Evolutionary conservation across 2,329 filamentous ascomycete species (phyloP).

Genomic region (Fusarium incarnatum): DNA sequence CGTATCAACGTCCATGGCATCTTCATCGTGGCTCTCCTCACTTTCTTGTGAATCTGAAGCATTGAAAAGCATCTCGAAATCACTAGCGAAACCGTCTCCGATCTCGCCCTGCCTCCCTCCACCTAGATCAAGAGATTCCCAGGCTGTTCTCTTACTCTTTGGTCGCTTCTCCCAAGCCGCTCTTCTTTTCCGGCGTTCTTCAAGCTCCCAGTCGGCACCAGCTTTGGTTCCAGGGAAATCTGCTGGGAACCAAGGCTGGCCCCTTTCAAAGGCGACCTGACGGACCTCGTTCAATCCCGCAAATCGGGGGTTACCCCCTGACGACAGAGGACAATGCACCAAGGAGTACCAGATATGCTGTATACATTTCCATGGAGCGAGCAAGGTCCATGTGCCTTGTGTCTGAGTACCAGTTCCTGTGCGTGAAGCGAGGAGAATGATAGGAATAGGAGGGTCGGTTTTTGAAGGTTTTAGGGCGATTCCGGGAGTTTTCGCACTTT

Average conservation of each 20-base stretch:
- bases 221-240: conserved; percentile 85
- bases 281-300: conserved; percentile 83
- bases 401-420: conserved; percentile 59
- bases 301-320: conserved; percentile 83
- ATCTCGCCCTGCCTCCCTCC: conserved; percentile 82
- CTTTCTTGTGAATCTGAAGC: conserved; percentile 22
- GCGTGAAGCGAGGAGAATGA: conserved; percentile 75
- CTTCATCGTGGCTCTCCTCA: conserved; percentile 30
- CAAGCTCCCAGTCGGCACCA: conserved; percentile 81
- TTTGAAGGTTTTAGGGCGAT: conserved; percentile 66
- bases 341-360: conserved; percentile 86
- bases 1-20: conserved; percentile 51
- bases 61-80: conserved; percentile 78
- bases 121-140: conserved; percentile 79
- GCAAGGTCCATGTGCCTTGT: conserved; percentile 81
- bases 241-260: conserved; percentile 83
- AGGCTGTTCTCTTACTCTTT: conserved; percentile 83
- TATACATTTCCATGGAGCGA: conserved; percentile 93
- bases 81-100: conserved; percentile 83
- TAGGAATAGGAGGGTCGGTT: conserved; percentile 80
- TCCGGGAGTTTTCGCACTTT: conserved; percentile 72
- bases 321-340: conserved; percentile 83
- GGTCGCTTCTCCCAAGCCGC: conserved; percentile 82
- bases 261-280: conserved; percentile 85
- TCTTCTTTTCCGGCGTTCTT: conserved; percentile 76